A percentile compares a stretch with the other conserved stretches of the same genome.
phyloP scores from a whole-genome alignment of 441 rosid genomes.

The Pelargonium australe region DNA sequence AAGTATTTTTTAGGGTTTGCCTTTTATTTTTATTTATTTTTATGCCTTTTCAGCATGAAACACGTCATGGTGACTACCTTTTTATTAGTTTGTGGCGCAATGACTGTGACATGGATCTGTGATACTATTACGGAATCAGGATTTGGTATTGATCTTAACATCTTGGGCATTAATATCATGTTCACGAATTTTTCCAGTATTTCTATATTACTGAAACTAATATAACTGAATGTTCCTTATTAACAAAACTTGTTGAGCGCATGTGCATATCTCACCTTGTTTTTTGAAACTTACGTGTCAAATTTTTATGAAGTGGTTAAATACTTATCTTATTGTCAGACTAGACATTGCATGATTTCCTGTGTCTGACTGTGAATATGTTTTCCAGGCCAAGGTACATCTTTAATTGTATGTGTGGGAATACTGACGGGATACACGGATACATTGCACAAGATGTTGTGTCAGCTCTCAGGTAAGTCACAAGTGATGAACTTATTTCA shows the following conservation, averaged over 20 bases:
- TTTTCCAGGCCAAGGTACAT: slow-evolving; percentile 81
- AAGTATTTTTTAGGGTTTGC: background rate
- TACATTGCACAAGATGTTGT: slow-evolving; percentile 81
- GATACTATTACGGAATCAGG: slow-evolving; percentile 93
- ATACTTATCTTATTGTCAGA: background rate
- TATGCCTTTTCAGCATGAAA: slow-evolving; percentile 47
- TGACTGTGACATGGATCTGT: slow-evolving; percentile 87
- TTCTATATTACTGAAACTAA: background rate
- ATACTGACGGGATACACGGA: slow-evolving; percentile 91
- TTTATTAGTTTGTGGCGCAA: slow-evolving; percentile 82
- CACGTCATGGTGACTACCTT: slow-evolving; percentile 73
- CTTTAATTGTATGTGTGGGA: slow-evolving; percentile 84
- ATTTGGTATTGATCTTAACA: slow-evolving; percentile 52
- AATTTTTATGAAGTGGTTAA: background rate
- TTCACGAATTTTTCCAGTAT: background rate
- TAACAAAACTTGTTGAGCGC: background rate
- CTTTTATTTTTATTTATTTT: background rate
- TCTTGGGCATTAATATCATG: background rate
- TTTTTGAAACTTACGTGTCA: background rate
- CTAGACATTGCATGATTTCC: slow-evolving; percentile 8
- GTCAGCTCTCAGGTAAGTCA: slow-evolving; percentile 68
- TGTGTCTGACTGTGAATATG: slow-evolving; percentile 19
- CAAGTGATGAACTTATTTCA: slow-evolving; percentile 10
- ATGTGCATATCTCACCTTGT: background rate
- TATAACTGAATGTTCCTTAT: background rate